Base-by-base conservation (phyloP, 2,329 filamentous ascomycete genomes). In the Paramyrothecium sp. region DNA sequence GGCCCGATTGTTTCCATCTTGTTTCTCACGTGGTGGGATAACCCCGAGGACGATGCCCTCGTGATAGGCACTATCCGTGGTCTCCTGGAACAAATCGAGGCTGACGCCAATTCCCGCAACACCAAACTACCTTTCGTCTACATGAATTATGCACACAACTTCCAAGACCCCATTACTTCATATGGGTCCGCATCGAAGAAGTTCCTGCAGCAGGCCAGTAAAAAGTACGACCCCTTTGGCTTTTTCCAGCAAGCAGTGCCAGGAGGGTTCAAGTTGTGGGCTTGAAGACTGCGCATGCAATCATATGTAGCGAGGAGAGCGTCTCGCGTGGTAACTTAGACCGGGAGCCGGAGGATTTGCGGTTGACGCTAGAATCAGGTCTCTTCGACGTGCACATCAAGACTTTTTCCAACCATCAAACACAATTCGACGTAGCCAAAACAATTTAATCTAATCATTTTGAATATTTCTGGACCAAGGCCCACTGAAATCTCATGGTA, bases 101-200 rank as follows among this genome's bases (percentile, higher is more conserved):
- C 3, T 3, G 17, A 51, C 3, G 49, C 49, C n/a, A 5, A 26
- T 7, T 16, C 21, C 7, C 21, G 3, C 3, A 16, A 19, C 16
- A 51, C 49, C 7, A 3, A 4, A 7, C 10, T 51, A 7, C 49
- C 49, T 4, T 51, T 30, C 19, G 23, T 3, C 3, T 79, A 75
- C 60, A 66, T 78, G 48, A 78, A 78, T 60, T 78, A 79, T 54
- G 73, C 73, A 7, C 64, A 69, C 26, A 56, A 58, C 11, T 65
- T 64, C 23, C 73, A 78, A 61, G 63, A 72, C 46, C 69, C 73
- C 0, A 64, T 76, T n/a, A 49, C 55, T 12, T 61, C 66, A 2
- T 78, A 76, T 56, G 74, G 75, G 2, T 53, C 59, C 13, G 62
- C 63, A 19, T 75, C 73, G 34, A 51, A 74, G 16, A 59, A 63